Evolutionary conservation across 805 yeast genomes (phyloP), one percentile per base, ranked within the genome.

Genomic region (Kazachstania taianensis): DNA sequence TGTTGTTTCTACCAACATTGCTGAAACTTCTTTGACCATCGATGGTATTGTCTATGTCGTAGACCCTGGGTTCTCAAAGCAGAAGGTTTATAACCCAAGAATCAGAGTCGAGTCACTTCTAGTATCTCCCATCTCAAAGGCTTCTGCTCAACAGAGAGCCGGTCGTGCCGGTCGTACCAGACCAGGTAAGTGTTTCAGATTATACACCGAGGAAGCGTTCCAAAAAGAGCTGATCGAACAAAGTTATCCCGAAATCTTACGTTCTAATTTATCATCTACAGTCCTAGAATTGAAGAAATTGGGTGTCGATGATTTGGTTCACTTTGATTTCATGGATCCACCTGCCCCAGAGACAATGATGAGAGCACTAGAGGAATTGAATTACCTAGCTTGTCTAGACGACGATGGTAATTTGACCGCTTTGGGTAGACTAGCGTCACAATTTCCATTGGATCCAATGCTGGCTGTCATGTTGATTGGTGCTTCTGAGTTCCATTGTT

Each of bases 321-420:
- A 89, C 62, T 89, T 89, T 55, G 98, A 92, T 59, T 89, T 92
- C 56, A 89, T 89, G 94, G 98, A 89, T 55, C 97, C 98, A 6
- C 98, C 98, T 10, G 97, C 97, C 2, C 98, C 98, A 7, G 98
- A 89, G 61, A 92, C 98, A 5, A 92, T 89, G 98, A 92, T 92
- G 98, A 73, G 98, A 57, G 97, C 97, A 0, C 66, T 89, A 43
- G 98, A 89, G 60, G 98, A 89, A 59, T 70, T 89, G 52, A 87
- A 92, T 55, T 92, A 85, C 55, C 66, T 89, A 42, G 78, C 81
- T 16, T 92, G 96, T 64, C 69, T 89, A 36, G 83, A 84, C 46
- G 96, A 92, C 56, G 89, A 85, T 32, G 98, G 97, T 41, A 79
- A 81, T 37, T 64, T 89, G 46, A 92, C 97, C 0, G 73, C 92